Base-by-base conservation (phyloP, 2,329 filamentous ascomycete species). In the Penicillium sp. region DNA sequence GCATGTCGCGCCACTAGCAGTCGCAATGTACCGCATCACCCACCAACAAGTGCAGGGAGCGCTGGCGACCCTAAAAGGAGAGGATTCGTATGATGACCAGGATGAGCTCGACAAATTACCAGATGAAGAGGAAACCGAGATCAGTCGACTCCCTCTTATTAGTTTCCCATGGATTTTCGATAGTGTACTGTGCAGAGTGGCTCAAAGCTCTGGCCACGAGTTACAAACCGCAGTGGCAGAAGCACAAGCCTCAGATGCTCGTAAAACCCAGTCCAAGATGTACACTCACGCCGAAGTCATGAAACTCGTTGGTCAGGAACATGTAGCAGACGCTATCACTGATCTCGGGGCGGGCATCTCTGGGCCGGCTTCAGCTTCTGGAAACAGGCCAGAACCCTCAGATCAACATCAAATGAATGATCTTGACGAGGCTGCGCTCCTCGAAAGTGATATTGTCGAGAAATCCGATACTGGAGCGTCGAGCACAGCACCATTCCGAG, bases 101-200 rank as follows among this genome's bases (percentile, higher is more conserved):
- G 50, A 49, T 4, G 51, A 60, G n/a, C 43, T 46, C 28, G 50
- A 45, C 5, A 25, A n/a, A 5, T 43, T 45, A 5, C 40, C 49
- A 8, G 47, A 49, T 26, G 51, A 43, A 25, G 35, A 49, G 24
- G 54, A 49, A 2, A 50, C 49, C 3, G 52, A 51, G 33, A 43
- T 36, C 26, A 55, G 54, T 28, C 49, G 52, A 7, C 70, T 90
- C 76, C 91, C 93, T 0, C 73, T 97, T 7, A 93, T 96, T 58
- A 93, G 85, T 50, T 97, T 96, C 59, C 91, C 93, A 0, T 98
- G 93, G 93, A 73, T 97, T 2, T 95, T 97, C 54, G 76, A 83
- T 9, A 76, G 78, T 39, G 79, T 89, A 50, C 74, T 95, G 4
- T 84, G 85, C 1, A 76, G 77, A 41, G 83, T 95, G 57, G 86